phyloP scores from a whole-genome alignment of 108 stramenopile species.

The Nitzschia palea region DNA sequence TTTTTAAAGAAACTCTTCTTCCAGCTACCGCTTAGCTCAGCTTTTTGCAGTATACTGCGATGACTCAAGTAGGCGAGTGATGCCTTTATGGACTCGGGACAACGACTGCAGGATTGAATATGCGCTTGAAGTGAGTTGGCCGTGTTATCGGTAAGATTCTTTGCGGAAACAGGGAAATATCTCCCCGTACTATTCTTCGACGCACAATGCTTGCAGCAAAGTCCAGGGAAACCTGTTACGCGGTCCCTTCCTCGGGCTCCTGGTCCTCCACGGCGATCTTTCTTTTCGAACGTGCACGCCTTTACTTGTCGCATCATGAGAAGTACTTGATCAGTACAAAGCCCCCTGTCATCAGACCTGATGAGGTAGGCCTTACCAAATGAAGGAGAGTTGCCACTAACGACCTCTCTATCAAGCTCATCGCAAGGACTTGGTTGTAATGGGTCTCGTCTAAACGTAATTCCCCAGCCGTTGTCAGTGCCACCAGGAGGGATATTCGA shows the following conservation, averaged over 20 bases:
- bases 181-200: conserved; percentile 59
- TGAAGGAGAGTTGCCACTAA: conserved; percentile 16
- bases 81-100: conserved; percentile 67
- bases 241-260: conserved; percentile 67
- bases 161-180: conserved; percentile 82
- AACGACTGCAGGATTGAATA: conserved; percentile 55
- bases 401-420: conserved; percentile 56
- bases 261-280: conserved; percentile 70
- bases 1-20: conserved; percentile 81
- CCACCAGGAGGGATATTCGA: conserved; percentile 45
- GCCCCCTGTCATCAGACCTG: conserved; percentile 47
- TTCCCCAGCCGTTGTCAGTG: conserved; percentile 43
- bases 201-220: conserved; percentile 55
- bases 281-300: conserved; percentile 73
- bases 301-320: conserved; percentile 75
- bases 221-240: conserved; percentile 63
- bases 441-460: conserved; percentile 67
- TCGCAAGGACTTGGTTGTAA: conserved; percentile 74
- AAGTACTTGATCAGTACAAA: conserved; percentile 74
- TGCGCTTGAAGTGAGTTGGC: conserved; percentile 68
- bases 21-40: conserved; percentile 70
- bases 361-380: conserved; percentile 47
- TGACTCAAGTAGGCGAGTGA: conserved; percentile 78
- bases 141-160: conserved; percentile 82
- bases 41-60: conserved; percentile 70